Evolutionary conservation across 2,329 filamentous ascomycete species (phyloP).

Genomic region (Diaporthe batatas): DNA sequence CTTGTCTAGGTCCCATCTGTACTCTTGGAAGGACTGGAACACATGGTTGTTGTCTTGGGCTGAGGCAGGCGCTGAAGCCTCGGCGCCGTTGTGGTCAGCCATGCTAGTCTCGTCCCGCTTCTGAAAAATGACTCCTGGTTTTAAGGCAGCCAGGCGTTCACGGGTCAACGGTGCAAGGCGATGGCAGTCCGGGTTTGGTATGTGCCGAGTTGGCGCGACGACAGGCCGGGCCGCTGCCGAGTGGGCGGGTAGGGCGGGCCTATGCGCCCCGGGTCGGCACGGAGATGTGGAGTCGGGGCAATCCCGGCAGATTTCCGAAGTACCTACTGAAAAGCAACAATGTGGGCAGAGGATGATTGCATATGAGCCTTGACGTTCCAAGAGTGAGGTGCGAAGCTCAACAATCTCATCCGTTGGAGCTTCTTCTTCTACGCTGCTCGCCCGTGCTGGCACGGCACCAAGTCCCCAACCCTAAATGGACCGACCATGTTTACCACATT

Average conservation of each 20-base stretch:
- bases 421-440: neutral
- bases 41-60: conserved; percentile 6
- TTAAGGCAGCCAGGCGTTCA: neutral
- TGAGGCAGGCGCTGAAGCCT: neutral
- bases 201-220: neutral
- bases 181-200: neutral
- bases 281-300: conserved; percentile 29
- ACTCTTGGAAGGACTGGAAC: conserved; percentile 40
- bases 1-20: conserved; percentile 41
- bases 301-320: conserved; percentile 1
- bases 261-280: conserved; percentile 35
- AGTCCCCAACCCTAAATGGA: neutral
- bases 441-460: neutral
- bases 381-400: too few species aligned
- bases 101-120: neutral
- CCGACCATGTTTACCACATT: neutral
- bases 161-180: neutral
- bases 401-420: neutral
- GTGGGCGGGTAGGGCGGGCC: neutral
- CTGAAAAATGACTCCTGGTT: neutral
- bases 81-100: conserved; percentile 17
- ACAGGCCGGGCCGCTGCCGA: conserved; percentile 18
- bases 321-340: neutral
- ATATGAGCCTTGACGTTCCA: neutral
- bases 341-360: too few species aligned